Conservation (phyloP, 2,329 filamentous ascomycete genomes). For the Fusarium nematophilum region DNA sequence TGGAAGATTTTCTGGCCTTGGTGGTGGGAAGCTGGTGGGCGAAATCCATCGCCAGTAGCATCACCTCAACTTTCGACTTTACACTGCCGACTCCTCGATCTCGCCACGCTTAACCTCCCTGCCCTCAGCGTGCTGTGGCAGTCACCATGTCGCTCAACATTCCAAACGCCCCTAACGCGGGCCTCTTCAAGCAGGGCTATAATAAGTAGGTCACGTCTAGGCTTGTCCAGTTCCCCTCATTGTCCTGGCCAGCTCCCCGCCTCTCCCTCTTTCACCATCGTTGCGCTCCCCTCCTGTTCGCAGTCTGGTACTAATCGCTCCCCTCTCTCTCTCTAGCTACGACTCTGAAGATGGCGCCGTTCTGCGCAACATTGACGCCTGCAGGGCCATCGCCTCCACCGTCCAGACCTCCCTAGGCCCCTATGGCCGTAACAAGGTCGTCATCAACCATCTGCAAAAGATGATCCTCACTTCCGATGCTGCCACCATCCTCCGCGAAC, state of each 20-base stretch:
- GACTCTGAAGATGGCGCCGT: constrained; percentile 99
- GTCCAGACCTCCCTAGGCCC: constrained; percentile 97
- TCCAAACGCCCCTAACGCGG: constrained; percentile 90
- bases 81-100: constrained; percentile 34
- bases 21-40: constrained; percentile 40
- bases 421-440: constrained; percentile 98
- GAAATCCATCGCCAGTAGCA: constrained; percentile 37
- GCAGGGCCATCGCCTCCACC: constrained; percentile 92
- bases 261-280: constrained; percentile 31
- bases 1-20: constrained; percentile 43
- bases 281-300: neutral
- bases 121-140: constrained; percentile 32
- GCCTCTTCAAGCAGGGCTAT: constrained; percentile 96
- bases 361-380: constrained; percentile 98
- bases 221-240: constrained; percentile 8
- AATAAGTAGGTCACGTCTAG: constrained; percentile 76
- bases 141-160: constrained; percentile 91
- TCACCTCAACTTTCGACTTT: constrained; percentile 35
- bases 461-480: constrained; percentile 99
- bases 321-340: constrained; percentile 71
- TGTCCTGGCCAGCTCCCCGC: constrained; percentile 42
- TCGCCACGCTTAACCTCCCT: constrained; percentile 30
- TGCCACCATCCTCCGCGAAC: constrained; percentile 94
- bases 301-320: constrained; percentile 1
- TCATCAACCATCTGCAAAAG: constrained; percentile 99